These are phyloP conservation scores for Halenospora varia DNA, from an alignment of 495 filamentous ascomycete species.

Conservation along the genomic window DNA sequence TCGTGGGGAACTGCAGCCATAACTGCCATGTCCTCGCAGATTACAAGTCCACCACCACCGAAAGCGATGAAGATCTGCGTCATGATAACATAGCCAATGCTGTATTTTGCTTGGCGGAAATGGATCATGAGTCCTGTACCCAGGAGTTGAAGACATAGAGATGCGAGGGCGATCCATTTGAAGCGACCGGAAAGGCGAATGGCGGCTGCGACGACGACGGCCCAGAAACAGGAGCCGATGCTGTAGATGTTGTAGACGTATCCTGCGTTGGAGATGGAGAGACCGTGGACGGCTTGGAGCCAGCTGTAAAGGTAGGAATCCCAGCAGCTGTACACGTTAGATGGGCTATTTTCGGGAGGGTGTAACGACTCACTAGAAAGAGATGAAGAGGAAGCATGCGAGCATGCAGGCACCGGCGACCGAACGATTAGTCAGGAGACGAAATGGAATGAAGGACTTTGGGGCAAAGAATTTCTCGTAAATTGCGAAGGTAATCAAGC, in stretches of 20 bases:
- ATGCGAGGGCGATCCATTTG: slow-evolving; percentile 31
- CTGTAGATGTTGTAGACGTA: slow-evolving; percentile 68
- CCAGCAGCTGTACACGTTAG: slow-evolving; percentile 61
- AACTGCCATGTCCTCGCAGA: slow-evolving; percentile 61
- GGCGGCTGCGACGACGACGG: slow-evolving; percentile 48
- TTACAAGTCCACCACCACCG: slow-evolving; percentile 52
- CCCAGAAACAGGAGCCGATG: slow-evolving; percentile 63
- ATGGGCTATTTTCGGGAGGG: too few species aligned
- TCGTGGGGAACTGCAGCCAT: slow-evolving; percentile 63
- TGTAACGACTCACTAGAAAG: slow-evolving; percentile 41
- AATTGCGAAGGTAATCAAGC: slow-evolving; percentile 49
- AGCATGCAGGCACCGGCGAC: slow-evolving; percentile 53
- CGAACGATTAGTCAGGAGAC: slow-evolving; percentile 53
- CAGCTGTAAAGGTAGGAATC: slow-evolving; percentile 61
- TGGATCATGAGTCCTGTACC: slow-evolving; percentile 71
- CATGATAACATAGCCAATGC: slow-evolving; percentile 68
- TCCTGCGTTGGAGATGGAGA: slow-evolving; percentile 50
- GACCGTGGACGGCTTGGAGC: slow-evolving; percentile 57
- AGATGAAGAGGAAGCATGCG: slow-evolving; percentile 52
- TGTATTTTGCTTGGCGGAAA: slow-evolving; percentile 52
- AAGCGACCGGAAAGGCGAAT: slow-evolving; percentile 50
- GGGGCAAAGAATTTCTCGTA: slow-evolving; percentile 54
- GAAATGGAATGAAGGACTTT: slow-evolving; percentile 53
- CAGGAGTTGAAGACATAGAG: slow-evolving; percentile 50
- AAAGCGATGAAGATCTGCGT: slow-evolving; percentile 77